Percentiles rank a stretch among this genome's conserved stretches.
Evolutionary conservation across 1,284 basidiomycete genomes (phyloP).

Genomic region (Crucibulum cyathiforme): DNA sequence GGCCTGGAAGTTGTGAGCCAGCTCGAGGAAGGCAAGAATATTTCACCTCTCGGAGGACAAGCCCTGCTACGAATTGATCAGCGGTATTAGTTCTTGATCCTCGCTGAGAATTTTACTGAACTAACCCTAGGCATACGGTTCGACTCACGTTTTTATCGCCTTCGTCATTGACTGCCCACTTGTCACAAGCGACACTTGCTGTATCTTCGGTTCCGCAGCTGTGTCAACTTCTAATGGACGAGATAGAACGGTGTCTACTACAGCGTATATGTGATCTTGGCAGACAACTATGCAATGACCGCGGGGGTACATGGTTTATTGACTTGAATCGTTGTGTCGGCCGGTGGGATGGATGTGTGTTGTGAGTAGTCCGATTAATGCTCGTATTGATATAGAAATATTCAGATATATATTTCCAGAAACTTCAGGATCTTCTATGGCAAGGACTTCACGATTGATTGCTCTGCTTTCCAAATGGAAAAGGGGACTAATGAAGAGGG

Average conservation of each 20-base stretch:
- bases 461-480: conserved; percentile 60
- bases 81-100: conserved; percentile 44
- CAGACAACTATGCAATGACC: conserved; percentile 54
- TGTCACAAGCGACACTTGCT: conserved; percentile 74
- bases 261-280: conserved; percentile 72
- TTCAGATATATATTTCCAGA: conserved; percentile 41
- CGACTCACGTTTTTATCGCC: conserved; percentile 77
- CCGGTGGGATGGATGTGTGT: conserved; percentile 76
- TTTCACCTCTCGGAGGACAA: conserved; percentile 63
- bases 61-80: conserved; percentile 71
- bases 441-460: conserved; percentile 55
- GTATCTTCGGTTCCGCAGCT: conserved; percentile 78
- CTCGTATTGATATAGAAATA: neutral
- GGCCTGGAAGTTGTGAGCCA: conserved; percentile 62
- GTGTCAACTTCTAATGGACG: conserved; percentile 74
- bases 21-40: conserved; percentile 41
- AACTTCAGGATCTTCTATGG: conserved; percentile 67
- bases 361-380: conserved; percentile 54
- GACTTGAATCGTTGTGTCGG: conserved; percentile 75
- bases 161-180: conserved; percentile 71
- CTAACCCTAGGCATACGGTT: conserved; percentile 61
- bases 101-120: neutral
- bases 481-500: conserved; percentile 46
- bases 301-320: conserved; percentile 78
- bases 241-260: conserved; percentile 71